A percentile compares a stretch with the other conserved stretches of the same genome.
These are phyloP conservation scores for Lepiota brunneoincarnata DNA, from an alignment of 768 basidiomycete species.

Conservation along the genomic window DNA sequence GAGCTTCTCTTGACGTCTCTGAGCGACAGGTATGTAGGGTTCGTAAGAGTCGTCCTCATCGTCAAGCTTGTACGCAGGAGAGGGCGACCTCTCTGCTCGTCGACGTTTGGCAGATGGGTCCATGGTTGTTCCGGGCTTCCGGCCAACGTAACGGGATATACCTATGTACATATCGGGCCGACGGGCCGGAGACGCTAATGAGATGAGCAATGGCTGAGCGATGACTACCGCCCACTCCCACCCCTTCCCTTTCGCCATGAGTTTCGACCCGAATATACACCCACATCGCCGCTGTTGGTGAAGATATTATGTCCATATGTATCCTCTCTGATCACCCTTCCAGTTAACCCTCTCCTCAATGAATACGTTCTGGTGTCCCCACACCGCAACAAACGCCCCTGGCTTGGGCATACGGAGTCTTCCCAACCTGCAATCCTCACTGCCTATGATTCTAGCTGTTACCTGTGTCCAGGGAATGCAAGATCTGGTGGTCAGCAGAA, in stretches of 20 bases:
- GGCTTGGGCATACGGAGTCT: slow-evolving; percentile 84
- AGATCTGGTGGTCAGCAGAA: slow-evolving; percentile 73
- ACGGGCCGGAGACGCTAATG: too few species aligned
- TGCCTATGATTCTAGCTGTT: slow-evolving; percentile 69
- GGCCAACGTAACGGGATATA: neutral
- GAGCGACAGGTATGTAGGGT: slow-evolving; percentile 84
- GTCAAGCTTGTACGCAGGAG: slow-evolving; percentile 62
- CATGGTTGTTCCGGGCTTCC: slow-evolving; percentile 16
- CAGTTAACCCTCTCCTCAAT: slow-evolving; percentile 79
- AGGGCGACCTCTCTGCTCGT: slow-evolving; percentile 49
- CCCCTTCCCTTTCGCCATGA: neutral
- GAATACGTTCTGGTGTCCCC: slow-evolving; percentile 84
- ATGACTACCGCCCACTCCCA: neutral
- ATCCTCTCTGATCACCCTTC: slow-evolving; percentile 1
- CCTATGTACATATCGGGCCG: neutral
- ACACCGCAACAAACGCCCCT: slow-evolving; percentile 87
- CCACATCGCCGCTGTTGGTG: slow-evolving; percentile 69
- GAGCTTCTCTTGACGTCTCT: slow-evolving; percentile 79
- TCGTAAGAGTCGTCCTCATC: slow-evolving; percentile 68
- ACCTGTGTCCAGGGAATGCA: slow-evolving; percentile 84
- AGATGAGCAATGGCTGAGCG: too few species aligned
- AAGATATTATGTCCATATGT: neutral
- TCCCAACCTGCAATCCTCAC: slow-evolving; percentile 53
- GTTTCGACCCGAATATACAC: slow-evolving; percentile 30
- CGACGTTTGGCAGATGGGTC: slow-evolving; percentile 46